Conservation (phyloP, 164 flowering plant species). For the Tetrastigma voinierianum region DNA sequence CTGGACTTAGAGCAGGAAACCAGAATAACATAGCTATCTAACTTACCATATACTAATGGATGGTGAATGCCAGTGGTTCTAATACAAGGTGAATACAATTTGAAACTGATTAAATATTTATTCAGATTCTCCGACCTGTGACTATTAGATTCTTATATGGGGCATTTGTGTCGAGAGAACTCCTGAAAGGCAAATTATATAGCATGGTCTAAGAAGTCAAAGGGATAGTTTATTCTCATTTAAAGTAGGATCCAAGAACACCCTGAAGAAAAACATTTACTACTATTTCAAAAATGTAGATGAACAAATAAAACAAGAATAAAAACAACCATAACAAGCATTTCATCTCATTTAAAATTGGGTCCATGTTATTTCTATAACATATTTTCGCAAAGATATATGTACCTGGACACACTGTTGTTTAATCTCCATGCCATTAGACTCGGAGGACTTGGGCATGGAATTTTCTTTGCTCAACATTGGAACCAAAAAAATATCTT, state of each 20-base stretch:
- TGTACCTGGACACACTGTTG: conserved; percentile 36
- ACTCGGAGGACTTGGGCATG: conserved; percentile 4
- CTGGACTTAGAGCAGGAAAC: neutral
- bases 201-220: too few species aligned
- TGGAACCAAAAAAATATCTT: conserved; percentile 12
- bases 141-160: too few species aligned
- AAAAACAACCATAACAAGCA: neutral
- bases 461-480: conserved; percentile 10
- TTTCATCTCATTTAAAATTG: neutral
- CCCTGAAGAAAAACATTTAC: neutral
- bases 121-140: neutral
- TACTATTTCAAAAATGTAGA: neutral
- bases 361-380: neutral
- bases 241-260: too few species aligned
- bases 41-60: neutral
- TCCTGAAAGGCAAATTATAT: too few species aligned
- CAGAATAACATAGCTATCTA: neutral
- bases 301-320: neutral
- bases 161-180: too few species aligned
- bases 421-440: conserved; percentile 14
- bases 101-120: neutral
- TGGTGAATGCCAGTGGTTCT: neutral
- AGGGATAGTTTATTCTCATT: too few species aligned
- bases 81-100: neutral
- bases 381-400: neutral